A percentile compares a stretch with the other conserved stretches of the same genome.
These are phyloP conservation scores for Astrothelium macrocarpum DNA, from an alignment of 495 filamentous ascomycete genomes.

Conservation along the genomic window DNA sequence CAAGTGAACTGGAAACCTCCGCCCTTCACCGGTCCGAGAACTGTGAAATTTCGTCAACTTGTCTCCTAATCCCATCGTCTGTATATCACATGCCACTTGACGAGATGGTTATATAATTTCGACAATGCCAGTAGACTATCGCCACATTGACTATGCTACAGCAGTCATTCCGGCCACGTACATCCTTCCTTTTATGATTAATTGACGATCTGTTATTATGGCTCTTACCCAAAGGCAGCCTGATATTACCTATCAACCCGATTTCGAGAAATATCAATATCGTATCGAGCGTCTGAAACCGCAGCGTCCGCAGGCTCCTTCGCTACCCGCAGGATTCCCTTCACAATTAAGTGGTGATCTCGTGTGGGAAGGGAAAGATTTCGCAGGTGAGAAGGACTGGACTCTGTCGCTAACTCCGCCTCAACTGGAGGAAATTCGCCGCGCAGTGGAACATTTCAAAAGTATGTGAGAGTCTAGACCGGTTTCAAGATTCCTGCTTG, in stretches of 20 bases:
- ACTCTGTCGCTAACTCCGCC: slow-evolving; percentile 37
- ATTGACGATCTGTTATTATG: neutral
- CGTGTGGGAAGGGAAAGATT: slow-evolving; percentile 49
- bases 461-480: slow-evolving; percentile 25
- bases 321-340: slow-evolving; percentile 45
- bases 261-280: neutral
- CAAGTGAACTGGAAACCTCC: neutral
- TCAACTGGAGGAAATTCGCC: slow-evolving; percentile 47
- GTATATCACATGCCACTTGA: neutral
- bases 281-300: neutral
- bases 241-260: neutral
- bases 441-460: slow-evolving; percentile 47
- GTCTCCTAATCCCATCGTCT: neutral
- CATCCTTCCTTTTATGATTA: neutral
- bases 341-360: slow-evolving; percentile 38
- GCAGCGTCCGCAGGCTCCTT: neutral
- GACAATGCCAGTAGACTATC: too few species aligned
- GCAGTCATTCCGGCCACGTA: neutral
- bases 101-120: neutral
- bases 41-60: neutral
- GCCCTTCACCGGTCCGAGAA: neutral
- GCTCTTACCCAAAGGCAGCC: neutral
- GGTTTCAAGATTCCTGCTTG: neutral
- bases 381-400: slow-evolving; percentile 44
- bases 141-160: too few species aligned